Conservation (phyloP, 371 early-diverging fungal genomes). For the Mucor sp. region DNA sequence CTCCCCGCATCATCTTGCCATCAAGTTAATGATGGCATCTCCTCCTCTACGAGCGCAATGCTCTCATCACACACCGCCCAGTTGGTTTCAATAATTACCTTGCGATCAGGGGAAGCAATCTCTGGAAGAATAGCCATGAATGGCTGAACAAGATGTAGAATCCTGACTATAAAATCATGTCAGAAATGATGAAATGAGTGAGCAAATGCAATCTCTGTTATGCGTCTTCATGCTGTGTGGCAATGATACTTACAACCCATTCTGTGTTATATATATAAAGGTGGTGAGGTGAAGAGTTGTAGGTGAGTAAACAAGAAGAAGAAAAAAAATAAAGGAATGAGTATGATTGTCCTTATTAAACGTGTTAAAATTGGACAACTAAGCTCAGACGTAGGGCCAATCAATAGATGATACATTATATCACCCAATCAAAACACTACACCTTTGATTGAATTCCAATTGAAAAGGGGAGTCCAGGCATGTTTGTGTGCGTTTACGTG, state of each 20-base stretch:
- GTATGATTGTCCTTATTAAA: neutral
- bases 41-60: no score
- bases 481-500: neutral
- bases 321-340: conserved; percentile 12
- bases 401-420: conserved; percentile 13
- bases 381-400: conserved; percentile 11
- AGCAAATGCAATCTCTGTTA: neutral
- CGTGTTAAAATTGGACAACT: conserved; percentile 6
- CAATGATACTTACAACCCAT: conserved; percentile 30
- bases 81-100: conserved; percentile 57
- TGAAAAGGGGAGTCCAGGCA: neutral
- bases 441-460: conserved; percentile 18
- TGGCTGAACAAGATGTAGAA: conserved; percentile 97
- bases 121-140: conserved; percentile 99
- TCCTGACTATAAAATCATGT: conserved; percentile 69
- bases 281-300: neutral
- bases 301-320: conserved; percentile 1
- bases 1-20: neutral
- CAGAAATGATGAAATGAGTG: neutral
- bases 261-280: conserved; percentile 13
- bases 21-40: neutral
- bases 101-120: conserved; percentile 95
- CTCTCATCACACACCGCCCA: neutral
- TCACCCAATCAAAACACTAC: conserved; percentile 26
- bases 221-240: no score